These are phyloP conservation scores for Bretziella fagacearum DNA, from an alignment of 2,329 filamentous ascomycete species.

Conservation along the genomic window DNA sequence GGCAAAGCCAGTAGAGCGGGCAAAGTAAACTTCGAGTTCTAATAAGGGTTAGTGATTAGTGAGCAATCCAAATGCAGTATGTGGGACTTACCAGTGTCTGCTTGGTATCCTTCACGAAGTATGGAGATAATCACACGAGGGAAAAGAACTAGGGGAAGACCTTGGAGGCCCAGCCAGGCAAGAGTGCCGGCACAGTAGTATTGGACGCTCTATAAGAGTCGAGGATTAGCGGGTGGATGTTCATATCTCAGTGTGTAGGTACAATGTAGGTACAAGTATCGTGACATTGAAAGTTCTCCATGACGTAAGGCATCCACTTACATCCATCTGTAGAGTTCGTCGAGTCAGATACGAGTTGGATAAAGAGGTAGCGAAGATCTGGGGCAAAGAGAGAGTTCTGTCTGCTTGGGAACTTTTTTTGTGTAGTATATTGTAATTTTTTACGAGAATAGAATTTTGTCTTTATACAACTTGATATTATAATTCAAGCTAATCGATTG, in stretches of 20 bases:
- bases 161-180: conserved; percentile 34
- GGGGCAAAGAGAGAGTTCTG: too few species aligned
- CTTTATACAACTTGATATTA: too few species aligned
- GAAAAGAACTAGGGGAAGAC: conserved; percentile 30
- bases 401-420: too few species aligned
- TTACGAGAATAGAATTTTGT: too few species aligned
- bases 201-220: conserved; percentile 30
- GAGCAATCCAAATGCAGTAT: neutral
- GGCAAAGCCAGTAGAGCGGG: conserved; percentile 50
- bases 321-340: too few species aligned
- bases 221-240: neutral
- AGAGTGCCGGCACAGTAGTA: conserved; percentile 34
- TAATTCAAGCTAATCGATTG: too few species aligned
- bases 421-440: too few species aligned
- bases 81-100: conserved; percentile 20
- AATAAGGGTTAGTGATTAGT: conserved; percentile 2
- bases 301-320: too few species aligned
- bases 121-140: conserved; percentile 31
- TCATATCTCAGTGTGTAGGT: neutral
- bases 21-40: conserved; percentile 57
- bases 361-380: too few species aligned
- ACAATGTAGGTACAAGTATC: neutral
- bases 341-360: too few species aligned
- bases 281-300: too few species aligned
- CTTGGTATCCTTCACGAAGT: conserved; percentile 22